Evolutionary conservation across 2,329 filamentous ascomycete species (phyloP), one percentile per base, ranked within the genome.

Genomic region (Paecilomyces formosus): DNA sequence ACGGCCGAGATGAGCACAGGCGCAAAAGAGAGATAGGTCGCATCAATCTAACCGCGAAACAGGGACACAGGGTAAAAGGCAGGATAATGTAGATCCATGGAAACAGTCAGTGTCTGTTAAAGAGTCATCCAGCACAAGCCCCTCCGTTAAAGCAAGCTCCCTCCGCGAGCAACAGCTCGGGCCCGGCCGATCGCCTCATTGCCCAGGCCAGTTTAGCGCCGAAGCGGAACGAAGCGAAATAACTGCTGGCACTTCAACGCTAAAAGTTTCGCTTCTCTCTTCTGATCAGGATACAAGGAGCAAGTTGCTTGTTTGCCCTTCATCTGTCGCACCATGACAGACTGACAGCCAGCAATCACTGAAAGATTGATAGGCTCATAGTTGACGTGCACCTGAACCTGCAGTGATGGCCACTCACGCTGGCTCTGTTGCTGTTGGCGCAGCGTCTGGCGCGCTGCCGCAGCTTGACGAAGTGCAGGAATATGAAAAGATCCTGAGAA

Each of bases 401-500:
- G 18, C 58, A 62, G 64, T 58, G 64, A 74, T 74, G 72, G 68
- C 71, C 59, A 63, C 66, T 56, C 64, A 67, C 63, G 64, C 61
- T 58, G 64, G 67, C 58, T 70, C 72, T 59, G 65, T 70, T 58
- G 61, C 68, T 60, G 60, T 72, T 62, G 65, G 68, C 63, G 66
- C 66, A 60, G 63, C 68, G 58, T 60, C 68, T 62, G 56, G 63
- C 50, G 65, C 66, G 30, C 61, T 68, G 57, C 65, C 70, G 58
- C 60, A 84, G 64, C 71, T 80, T 59, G 78, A 81, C 68, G 84
- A 88, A 69, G 75, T 88, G 55, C 74, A 80, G 67, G 85, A 92
- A 75, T 94, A 91, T 78, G 84, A 88, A 70, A 90, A 88, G 76
- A 89, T 97, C 68, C 73, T 96, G 69, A 84, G 81, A 65, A 86